A percentile compares a stretch with the other conserved stretches of the same genome.
Evolutionary conservation across 306 rosid genomes (phyloP).

Genomic region (Medicago lupulina): DNA sequence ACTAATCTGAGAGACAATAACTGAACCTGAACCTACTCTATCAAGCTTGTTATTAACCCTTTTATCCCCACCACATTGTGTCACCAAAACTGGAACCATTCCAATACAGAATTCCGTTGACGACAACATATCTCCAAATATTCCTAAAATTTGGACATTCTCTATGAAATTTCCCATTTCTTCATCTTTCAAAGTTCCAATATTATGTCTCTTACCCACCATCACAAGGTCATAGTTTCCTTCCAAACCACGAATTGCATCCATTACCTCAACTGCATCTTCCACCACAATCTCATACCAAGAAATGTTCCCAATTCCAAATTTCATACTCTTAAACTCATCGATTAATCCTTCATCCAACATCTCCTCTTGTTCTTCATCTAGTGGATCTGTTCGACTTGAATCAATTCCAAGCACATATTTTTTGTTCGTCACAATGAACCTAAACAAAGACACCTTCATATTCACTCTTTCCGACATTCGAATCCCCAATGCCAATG

Average conservation of each 20-base stretch:
- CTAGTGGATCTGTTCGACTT: neutral
- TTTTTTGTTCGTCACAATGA: constrained; percentile 9
- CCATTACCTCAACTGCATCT: constrained; percentile 44
- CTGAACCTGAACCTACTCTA: constrained; percentile 39
- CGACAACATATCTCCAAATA: constrained; percentile 64
- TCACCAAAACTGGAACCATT: constrained; percentile 53
- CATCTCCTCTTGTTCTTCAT: constrained; percentile 16
- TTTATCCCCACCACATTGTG: constrained; percentile 39
- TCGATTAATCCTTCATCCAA: constrained; percentile 53
- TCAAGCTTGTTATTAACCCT: neutral
- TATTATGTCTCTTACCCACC: constrained; percentile 51
- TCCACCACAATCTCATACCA: constrained; percentile 51
- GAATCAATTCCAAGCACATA: no score
- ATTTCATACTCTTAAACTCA: constrained; percentile 52
- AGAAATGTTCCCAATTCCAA: constrained; percentile 2
- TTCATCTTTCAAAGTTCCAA: constrained; percentile 19
- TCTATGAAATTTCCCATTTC: constrained; percentile 57
- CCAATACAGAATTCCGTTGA: constrained; percentile 63
- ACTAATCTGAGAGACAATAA: constrained; percentile 1
- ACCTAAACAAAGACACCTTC: constrained; percentile 40
- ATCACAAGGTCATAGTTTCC: constrained; percentile 54
- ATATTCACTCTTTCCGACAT: constrained; percentile 41
- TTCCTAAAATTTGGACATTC: constrained; percentile 55
- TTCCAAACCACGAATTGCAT: constrained; percentile 40
- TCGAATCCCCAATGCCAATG: constrained; percentile 52